A percentile compares a stretch with the other conserved stretches of the same genome.
These are phyloP conservation scores for Magnolia changhungtana DNA, from an alignment of 164 flowering plant species.

Conservation along the genomic window DNA sequence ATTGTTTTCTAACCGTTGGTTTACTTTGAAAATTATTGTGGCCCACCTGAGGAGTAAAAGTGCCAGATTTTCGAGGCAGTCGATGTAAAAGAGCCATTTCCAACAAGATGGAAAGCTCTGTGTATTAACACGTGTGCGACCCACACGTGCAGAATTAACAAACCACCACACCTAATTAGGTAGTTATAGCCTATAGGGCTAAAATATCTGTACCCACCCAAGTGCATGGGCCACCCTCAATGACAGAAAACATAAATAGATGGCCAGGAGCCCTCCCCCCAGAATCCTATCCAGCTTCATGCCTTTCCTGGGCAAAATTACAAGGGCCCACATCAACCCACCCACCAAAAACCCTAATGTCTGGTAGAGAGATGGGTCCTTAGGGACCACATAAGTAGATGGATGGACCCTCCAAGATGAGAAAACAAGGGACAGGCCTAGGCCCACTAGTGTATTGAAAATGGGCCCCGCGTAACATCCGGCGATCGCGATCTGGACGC, in stretches of 20 bases:
- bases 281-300: conserved; percentile 42
- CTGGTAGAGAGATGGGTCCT: conserved; percentile 28
- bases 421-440: conserved; percentile 39
- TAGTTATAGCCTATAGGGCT: background rate
- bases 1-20: too few species aligned
- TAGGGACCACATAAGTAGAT: conserved; percentile 25
- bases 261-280: conserved; percentile 41
- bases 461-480: conserved; percentile 56
- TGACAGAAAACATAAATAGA: conserved; percentile 34
- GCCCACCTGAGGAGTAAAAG: too few species aligned
- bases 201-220: conserved; percentile 8
- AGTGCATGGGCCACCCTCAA: conserved; percentile 13
- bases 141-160: too few species aligned
- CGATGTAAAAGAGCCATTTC: too few species aligned
- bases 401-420: conserved; percentile 40
- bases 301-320: conserved; percentile 29
- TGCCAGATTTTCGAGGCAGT: too few species aligned
- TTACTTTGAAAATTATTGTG: too few species aligned
- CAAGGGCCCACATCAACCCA: conserved; percentile 45
- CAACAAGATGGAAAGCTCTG: too few species aligned
- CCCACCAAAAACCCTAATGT: conserved; percentile 37
- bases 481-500: conserved; percentile 46
- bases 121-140: too few species aligned
- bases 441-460: conserved; percentile 48
- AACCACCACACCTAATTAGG: background rate